Evolutionary conservation across 345 rosid species (phyloP), one percentile per base, ranked within the genome.

Genomic region (Arabis alpina): DNA sequence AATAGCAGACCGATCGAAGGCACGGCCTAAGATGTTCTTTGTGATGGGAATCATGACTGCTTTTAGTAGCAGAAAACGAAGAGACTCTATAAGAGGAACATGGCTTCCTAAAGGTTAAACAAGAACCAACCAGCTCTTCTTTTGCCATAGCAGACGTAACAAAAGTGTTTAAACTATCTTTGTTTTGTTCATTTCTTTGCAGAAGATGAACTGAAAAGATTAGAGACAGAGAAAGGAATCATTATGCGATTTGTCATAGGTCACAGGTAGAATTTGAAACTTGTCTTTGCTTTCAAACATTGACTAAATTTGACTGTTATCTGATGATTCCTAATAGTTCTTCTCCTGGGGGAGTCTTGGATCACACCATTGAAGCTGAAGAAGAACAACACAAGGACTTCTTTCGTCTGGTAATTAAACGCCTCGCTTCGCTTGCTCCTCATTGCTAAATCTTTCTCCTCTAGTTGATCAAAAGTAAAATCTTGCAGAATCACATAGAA

Each of bases 31-130:
- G 73, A 90, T 90, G 58, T 93, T 93, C 74, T 88, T 81, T 54
- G 92, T 91, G 1, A 76, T 93, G 67, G 98, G 97, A 54, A 91
- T 93, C 43, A 88, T 88, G 55, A 90, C 97, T 24, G 98, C 97
- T 39, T 90, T 93, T 47, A 90, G 98, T 75, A 90, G 97, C 85
- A 83, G 81, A 80, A 86, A 83, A 72, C 81, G 97, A 50, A 81
- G 98, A 30, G 92, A 93, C 62, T 93, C 97, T 0, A 66, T 88
- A 49, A 73, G 98, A 28, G 71, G 75, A 42, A 88, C 96, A 0
- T 93, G 98, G 96, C 77, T 93, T 85, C 98, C 96, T 16, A 74
- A 84, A 82, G 85, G 96, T 97, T 85, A 61, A n/a, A 30, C 19
- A 41, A 61, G 59, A 49, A 55, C 70, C 48, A 10, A 14, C 59